A percentile compares a stretch with the other conserved stretches of the same genome.
Evolutionary conservation across 75 land plant species (phyloP).

Genomic region (Cryptomeria japonica): DNA sequence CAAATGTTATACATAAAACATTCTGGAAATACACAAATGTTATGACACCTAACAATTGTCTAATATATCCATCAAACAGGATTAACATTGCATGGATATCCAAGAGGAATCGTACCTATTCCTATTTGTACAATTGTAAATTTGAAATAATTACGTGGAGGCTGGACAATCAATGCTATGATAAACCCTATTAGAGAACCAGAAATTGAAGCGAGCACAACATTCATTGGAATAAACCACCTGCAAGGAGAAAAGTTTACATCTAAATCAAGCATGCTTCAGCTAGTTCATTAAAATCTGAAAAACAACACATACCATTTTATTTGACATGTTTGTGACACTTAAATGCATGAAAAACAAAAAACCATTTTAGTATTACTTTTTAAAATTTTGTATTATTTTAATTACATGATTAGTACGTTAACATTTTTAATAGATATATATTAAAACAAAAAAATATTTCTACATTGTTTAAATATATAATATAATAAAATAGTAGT

Average conservation of each 20-base stretch:
- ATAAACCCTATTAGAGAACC: constrained; percentile 79
- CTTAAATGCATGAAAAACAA: too few species aligned
- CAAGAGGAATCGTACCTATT: constrained; percentile 53
- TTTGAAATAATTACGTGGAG: constrained; percentile 88
- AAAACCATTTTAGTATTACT: too few species aligned
- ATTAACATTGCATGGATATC: not conserved
- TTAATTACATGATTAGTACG: too few species aligned
- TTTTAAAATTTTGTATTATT: too few species aligned
- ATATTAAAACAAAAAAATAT: too few species aligned
- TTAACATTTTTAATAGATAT: too few species aligned
- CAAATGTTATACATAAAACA: too few species aligned
- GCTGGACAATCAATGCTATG: constrained; percentile 69
- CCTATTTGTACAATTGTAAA: constrained; percentile 89
- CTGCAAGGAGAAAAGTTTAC: constrained; percentile 34
- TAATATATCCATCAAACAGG: not conserved
- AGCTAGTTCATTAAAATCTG: not conserved
- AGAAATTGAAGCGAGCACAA: constrained; percentile 58
- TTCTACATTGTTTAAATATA: too few species aligned
- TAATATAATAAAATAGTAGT: too few species aligned
- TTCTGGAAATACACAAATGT: not conserved
- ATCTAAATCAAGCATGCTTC: not conserved
- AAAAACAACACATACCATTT: not conserved
- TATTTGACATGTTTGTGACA: too few species aligned
- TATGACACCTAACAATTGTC: not conserved
- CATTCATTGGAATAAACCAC: constrained; percentile 98